Conservation (phyloP, 305 asterid genomes). For the Fraxinus platypoda region DNA sequence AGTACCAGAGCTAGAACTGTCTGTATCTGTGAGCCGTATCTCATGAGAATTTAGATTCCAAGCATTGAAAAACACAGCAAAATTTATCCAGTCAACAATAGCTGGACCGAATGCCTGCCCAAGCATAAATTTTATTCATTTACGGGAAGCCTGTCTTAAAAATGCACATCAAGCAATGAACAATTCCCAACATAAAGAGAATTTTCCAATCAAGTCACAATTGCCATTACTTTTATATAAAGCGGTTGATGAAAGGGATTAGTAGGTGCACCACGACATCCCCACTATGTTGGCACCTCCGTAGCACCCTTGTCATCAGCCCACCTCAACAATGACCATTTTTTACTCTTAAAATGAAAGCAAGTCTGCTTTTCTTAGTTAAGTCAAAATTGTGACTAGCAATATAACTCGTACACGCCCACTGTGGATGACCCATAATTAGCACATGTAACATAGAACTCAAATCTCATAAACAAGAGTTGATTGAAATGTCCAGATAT, state of each 20-base stretch:
- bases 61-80: conserved; percentile 79
- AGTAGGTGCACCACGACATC: neutral
- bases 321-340: neutral
- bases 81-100: conserved; percentile 79
- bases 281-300: neutral
- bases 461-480: neutral
- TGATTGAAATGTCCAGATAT: neutral
- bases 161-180: neutral
- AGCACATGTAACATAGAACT: neutral
- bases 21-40: conserved; percentile 37
- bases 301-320: neutral
- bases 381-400: neutral
- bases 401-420: neutral
- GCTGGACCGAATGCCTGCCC: conserved; percentile 57
- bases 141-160: neutral
- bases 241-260: neutral
- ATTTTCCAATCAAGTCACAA: neutral
- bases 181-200: neutral
- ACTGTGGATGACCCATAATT: neutral
- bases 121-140: conserved; percentile 9
- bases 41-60: conserved; percentile 73
- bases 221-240: neutral
- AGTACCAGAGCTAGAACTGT: conserved; percentile 33
- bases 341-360: neutral
- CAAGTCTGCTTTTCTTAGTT: neutral